Base-by-base conservation (phyloP, 768 basidiomycete genomes). In the Suillus decipiens region DNA sequence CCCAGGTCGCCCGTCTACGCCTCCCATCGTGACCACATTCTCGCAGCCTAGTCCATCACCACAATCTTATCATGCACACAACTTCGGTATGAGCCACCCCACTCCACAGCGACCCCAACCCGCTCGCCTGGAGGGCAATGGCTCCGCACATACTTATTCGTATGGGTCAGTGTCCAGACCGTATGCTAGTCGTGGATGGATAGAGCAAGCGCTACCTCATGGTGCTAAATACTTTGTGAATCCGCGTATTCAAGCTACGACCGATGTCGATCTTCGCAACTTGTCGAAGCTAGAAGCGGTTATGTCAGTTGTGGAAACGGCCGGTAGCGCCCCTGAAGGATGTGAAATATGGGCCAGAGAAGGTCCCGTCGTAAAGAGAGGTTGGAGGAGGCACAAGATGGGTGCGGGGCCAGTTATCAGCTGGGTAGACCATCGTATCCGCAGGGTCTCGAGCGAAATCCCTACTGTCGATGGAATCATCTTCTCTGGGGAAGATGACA, bases 171-270 rank as follows among this genome's bases (percentile, higher is more conserved):
- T 74, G 2, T 60, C 67, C 0, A 66, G 66, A 0, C 73, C 70
- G 0, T 69, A 73, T 39, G 54, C 62, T 34, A 43, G 17, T 19
- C 82, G 87, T 22, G 92, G 92, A 4, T 93, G 92, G 92, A 79
- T 84, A 55, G 89, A 89, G 69, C 86, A 90, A 70, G 79, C 83
- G 24, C 84, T 94, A n/a, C 92, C 92, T 1, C 89, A 92, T 67
- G 85, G 84, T 11, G 76, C 82, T 5, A 77, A 83, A 41, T 94
- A 94, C 75, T 94, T 87, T 68, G 82, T 84, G 50, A 89, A 92
- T 69, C 82, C 84, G 4, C 83, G 81, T 14, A 74, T 81, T 42
- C 84, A 81, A 48, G 79, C 87, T 59, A 86, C 85, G n/a, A 89
- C 90, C 19, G 92, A 93, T 69, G 75, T 88, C 50, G 86, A 92